phyloP scores from a whole-genome alignment of 441 rosid genomes.

The Populus hybrid region DNA sequence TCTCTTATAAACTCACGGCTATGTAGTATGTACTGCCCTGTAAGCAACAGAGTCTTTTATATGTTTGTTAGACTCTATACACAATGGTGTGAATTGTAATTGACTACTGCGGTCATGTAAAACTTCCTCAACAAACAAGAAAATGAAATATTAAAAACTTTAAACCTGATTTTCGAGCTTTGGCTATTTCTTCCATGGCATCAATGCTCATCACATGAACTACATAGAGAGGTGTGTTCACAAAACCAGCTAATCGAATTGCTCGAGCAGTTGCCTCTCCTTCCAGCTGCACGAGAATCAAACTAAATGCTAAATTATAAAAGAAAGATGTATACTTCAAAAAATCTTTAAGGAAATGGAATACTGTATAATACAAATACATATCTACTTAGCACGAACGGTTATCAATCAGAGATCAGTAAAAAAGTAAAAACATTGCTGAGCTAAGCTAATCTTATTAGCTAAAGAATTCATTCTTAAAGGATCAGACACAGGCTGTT shows the following conservation, averaged over 20 bases:
- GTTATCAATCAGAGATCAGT: background rate
- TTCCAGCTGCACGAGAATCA: constrained; percentile 60
- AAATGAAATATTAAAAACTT: background rate
- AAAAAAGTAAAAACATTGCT: background rate
- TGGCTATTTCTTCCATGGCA: constrained; percentile 96
- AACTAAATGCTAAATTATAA: constrained; percentile 10
- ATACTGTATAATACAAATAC: background rate
- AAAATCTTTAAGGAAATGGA: background rate
- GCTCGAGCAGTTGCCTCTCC: constrained; percentile 98
- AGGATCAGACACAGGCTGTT: background rate
- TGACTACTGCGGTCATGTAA: background rate
- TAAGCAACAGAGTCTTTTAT: background rate
- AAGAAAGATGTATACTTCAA: background rate
- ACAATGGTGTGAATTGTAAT: background rate
- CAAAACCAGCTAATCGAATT: constrained; percentile 80
- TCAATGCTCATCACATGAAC: constrained; percentile 99
- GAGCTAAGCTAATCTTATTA: background rate
- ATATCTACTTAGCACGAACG: background rate
- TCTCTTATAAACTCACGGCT: background rate
- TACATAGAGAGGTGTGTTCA: constrained; percentile 85
- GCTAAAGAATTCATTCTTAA: background rate
- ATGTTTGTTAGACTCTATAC: background rate
- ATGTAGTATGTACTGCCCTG: background rate
- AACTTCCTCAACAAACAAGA: background rate
- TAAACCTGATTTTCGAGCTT: constrained; percentile 85